Evolutionary conservation across 208 protist genomes (phyloP), one percentile per base, ranked within the genome.

Genomic region (Trypanosomatidae sp.): DNA sequence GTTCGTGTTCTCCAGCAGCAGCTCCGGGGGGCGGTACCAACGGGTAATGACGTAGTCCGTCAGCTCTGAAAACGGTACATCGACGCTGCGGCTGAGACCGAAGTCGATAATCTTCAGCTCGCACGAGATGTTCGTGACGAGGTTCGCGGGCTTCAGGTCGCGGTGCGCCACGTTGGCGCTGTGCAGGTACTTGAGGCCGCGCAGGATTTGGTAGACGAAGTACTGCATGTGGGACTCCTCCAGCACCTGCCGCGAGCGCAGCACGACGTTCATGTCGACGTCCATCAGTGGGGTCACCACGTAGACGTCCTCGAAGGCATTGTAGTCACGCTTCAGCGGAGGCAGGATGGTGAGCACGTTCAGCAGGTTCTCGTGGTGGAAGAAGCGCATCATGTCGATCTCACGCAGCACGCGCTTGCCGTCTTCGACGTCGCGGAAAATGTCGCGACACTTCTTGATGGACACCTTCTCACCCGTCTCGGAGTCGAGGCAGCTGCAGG

Each of bases 261-360:
- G 78, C 47, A 95, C 88, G 13, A 93, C 91, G 77, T 99, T 99
- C 79, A 99, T 83, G 73, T 99, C 98, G 39, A 98, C 91, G 60
- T 99, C 97, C 71, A 99, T 91, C 71, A 97, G 98, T 69, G 99
- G 98, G 46, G 99, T 99, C 41, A 99, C 98, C 39, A 99, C 88
- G 62, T 98, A 99, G 22, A 99, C 90, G 71, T 95, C 91, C 69
- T 98, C 98, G 74, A 97, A 98, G 43, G 98, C 86, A 28, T 82
- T 92, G 84, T 98, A 98, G 69, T 80, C 80, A 46, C 73, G 70
- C 77, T 91, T 88, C 72, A 95, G 73, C 62, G 91, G 91, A 0
- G 91, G 91, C 39, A 99, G 87, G 52, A 99, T 98, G 76, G 98
- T 93, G 64, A 96, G 86, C 19, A 99, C 84, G 69, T 91, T 92